Base-by-base conservation (phyloP, 805 yeast genomes). In the Cyberlindnera xylosilytica region DNA sequence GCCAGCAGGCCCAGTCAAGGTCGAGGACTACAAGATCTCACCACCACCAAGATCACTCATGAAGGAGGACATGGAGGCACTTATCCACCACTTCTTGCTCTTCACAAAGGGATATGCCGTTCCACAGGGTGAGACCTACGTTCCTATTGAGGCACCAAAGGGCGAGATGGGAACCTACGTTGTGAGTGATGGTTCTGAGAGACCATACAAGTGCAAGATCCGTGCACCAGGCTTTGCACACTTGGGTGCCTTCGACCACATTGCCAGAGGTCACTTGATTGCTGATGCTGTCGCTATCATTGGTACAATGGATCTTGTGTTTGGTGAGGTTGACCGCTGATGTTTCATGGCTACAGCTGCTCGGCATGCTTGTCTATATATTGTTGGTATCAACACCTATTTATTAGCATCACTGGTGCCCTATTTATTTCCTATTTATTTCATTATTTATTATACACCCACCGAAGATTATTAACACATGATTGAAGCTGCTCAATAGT, bases 141-240 rank as follows among this genome's bases (percentile, higher is more conserved):
- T 93, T 38, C 91, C 87, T 44, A 87, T 87, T 53, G 96, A 87
- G 70, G 95, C 96, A 19, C 96, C 96, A 63, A 87, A 87, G 78
- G 96, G 96, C 63, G 96, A 87, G 68, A 85, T 87, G 93, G 96
- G 86, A 47, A 95, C 86, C 42, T 87, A 82, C 60, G 81, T 87
- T 39, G 95, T 87, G 43, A 79, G 89, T 53, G 96, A 87, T 68
- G 96, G 96, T 42, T 68, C 84, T 45, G 96, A 87, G 70, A 78
- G 93, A 66, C 96, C 96, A 27, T 87, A 87, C 71, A 80, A 89
- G 69, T 86, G 95, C 73, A 87, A 86, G 72, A 87, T 87, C 58
- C 82, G 96, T 69, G 89, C 95, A n/a, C 96, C 96, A 36, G 95
- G 96, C 34, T 87, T 87, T 63, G 89, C 95, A 29, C 95, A 87